Percentiles rank a stretch among this genome's conserved stretches.
Conservation (phyloP, 495 filamentous ascomycete genomes). For the Collariella sp. region DNA sequence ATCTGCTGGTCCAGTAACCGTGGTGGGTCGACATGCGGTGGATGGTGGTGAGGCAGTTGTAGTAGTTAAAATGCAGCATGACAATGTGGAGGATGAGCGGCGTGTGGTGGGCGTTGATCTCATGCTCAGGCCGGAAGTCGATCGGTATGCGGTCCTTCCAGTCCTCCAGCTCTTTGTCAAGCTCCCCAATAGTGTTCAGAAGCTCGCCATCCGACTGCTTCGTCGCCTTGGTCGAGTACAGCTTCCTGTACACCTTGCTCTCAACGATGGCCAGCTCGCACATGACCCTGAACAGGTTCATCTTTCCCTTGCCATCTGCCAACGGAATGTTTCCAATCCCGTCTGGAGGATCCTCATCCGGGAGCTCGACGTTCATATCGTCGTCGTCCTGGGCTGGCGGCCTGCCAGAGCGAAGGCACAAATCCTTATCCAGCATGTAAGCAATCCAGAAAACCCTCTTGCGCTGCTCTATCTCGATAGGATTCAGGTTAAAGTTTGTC, state of each 20-base stretch:
- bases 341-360: constrained; percentile 81
- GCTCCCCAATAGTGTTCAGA: constrained; percentile 90
- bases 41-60: constrained; percentile 95
- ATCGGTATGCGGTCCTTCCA: constrained; percentile 95
- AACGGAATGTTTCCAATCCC: constrained; percentile 90
- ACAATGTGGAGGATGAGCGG: constrained; percentile 87
- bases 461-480: constrained; percentile 85
- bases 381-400: constrained; percentile 95
- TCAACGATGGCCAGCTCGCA: constrained; percentile 86
- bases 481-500: constrained; percentile 81
- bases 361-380: constrained; percentile 95
- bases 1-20: constrained; percentile 92
- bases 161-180: constrained; percentile 85
- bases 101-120: constrained; percentile 83
- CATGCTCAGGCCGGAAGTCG: constrained; percentile 89
- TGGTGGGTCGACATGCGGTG: constrained; percentile 98
- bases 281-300: constrained; percentile 88
- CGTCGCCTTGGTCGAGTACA: constrained; percentile 88
- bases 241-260: constrained; percentile 84
- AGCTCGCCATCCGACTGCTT: constrained; percentile 90
- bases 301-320: constrained; percentile 80
- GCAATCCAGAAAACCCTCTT: constrained; percentile 98
- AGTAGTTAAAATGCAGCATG: constrained; percentile 91
- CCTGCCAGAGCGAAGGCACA: constrained; percentile 84
- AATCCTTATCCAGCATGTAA: constrained; percentile 91